Conservation (phyloP, 768 basidiomycete genomes). For the Kwoniella sp. region DNA sequence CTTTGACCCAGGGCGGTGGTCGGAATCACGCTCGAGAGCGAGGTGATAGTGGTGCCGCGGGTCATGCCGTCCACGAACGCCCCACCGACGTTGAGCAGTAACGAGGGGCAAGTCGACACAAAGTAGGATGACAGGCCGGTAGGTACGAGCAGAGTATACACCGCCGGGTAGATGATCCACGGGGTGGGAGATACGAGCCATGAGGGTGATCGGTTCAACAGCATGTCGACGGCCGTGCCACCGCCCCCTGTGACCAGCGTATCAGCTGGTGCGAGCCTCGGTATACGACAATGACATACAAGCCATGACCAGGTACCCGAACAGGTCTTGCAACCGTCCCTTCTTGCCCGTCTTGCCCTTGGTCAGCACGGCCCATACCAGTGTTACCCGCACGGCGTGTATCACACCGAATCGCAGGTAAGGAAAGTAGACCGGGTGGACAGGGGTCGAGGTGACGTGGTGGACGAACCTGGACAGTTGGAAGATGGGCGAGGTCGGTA, state of each 20-base stretch:
- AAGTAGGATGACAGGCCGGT: constrained; percentile 27
- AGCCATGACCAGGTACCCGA: constrained; percentile 35
- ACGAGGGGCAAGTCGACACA: constrained; percentile 23
- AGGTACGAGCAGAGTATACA: constrained; percentile 32
- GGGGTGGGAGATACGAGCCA: constrained; percentile 41
- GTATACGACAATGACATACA: constrained; percentile 24
- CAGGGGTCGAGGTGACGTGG: constrained; percentile 24
- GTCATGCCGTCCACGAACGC: constrained; percentile 31
- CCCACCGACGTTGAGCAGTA: constrained; percentile 24
- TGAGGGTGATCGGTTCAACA: constrained; percentile 32
- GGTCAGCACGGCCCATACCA: constrained; percentile 34
- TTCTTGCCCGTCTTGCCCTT: constrained; percentile 10
- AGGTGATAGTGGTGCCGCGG: constrained; percentile 26
- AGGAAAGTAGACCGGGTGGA: constrained; percentile 32
- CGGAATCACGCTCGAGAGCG: constrained; percentile 12
- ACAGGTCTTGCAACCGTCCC: constrained; percentile 30
- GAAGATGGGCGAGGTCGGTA: constrained; percentile 23
- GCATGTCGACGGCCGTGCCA: constrained; percentile 27
- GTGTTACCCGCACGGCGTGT: constrained; percentile 34
- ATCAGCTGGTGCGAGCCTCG: not conserved
- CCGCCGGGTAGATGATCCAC: constrained; percentile 33
- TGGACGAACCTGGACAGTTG: constrained; percentile 16
- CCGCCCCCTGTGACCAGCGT: constrained; percentile 35
- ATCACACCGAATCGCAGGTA: constrained; percentile 27
- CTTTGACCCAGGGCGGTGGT: not conserved